These are phyloP conservation scores for Xylariaceae sp. DNA, from an alignment of 2,329 filamentous ascomycete species.

Conservation along the genomic window DNA sequence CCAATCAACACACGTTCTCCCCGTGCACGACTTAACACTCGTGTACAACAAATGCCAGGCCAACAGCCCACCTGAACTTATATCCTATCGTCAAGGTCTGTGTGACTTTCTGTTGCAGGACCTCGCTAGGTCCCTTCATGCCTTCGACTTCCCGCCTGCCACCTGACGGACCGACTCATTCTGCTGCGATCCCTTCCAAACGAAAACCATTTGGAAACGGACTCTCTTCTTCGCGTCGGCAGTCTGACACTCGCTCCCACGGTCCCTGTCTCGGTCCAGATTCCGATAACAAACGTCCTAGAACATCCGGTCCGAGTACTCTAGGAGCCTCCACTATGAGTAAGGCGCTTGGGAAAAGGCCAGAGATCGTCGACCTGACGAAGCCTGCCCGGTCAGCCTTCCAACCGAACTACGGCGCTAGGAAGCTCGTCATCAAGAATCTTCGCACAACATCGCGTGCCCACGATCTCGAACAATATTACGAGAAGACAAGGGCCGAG, in stretches of 20 bases:
- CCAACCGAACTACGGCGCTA: slow-evolving; percentile 77
- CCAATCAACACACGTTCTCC: not conserved
- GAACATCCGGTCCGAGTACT: slow-evolving; percentile 15
- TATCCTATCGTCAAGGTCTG: slow-evolving; percentile 26
- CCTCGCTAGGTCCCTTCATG: slow-evolving; percentile 39
- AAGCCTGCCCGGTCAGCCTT: slow-evolving; percentile 55
- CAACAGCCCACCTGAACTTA: slow-evolving; percentile 10
- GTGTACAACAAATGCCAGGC: no score
- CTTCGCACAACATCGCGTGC: slow-evolving; percentile 67
- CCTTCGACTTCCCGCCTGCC: slow-evolving; percentile 38
- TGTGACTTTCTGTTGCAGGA: slow-evolving; percentile 40
- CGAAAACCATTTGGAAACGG: slow-evolving; percentile 31
- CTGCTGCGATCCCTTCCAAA: slow-evolving; percentile 37
- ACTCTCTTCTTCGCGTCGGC: slow-evolving; percentile 15
- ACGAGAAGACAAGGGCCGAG: slow-evolving; percentile 76
- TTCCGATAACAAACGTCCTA: slow-evolving; percentile 34
- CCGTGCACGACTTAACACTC: not conserved
- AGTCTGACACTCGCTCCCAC: slow-evolving; percentile 9
- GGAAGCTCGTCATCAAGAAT: slow-evolving; percentile 94
- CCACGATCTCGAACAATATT: slow-evolving; percentile 76
- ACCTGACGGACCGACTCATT: slow-evolving; percentile 35
- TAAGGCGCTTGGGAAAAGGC: slow-evolving; percentile 28
- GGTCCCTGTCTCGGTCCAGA: no score
- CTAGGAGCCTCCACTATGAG: slow-evolving; percentile 25
- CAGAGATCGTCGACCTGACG: slow-evolving; percentile 55